Base-by-base conservation (phyloP, 371 early-diverging fungal species). In the Rhizopus stolonifer region DNA sequence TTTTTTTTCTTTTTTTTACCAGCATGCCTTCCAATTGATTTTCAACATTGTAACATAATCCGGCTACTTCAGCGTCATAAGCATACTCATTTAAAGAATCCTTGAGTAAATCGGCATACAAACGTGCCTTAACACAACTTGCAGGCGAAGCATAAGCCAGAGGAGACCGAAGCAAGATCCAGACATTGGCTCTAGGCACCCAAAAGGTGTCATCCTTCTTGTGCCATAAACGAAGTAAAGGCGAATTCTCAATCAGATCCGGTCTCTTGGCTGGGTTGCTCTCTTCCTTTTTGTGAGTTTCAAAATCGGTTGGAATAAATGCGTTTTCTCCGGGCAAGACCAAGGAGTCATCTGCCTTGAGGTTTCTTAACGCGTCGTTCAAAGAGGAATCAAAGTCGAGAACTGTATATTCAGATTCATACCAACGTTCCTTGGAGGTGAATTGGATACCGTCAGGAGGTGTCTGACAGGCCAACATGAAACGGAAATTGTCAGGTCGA, bases 141-240 rank as follows among this genome's bases (percentile, higher is more conserved):
- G 74, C 58, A n/a, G 86, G 84, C 5, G 84, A 79, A 13, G 79
- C 76, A 59, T 85, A 87, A 3, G 81, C 80, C 15, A 78, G 54
- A 25, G 88, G 88, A n/a, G 78, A 84, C 32, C 77, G 63, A 36
- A 82, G 64, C 40, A 74, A 61, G 31, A 87, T 80, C 66, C 72
- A 75, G 6, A 79, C 74, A 55, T 80, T 79, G 19, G 85, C 85
- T 54, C 89, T 85, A 33, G 93, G 93, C 2, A 89, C 86, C 83
- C 80, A 86, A 62, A 94, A 97, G 1, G 83, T 86, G 63, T 96
- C 94, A 61, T 96, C 96, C 64, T 89, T 90, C 74, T 95, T 94
- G 68, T 91, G 86, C 97, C 97, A 97, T 58, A 95, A 56, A 24
- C 94, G 84, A 18, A 74, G 60, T 11, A 83, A 50, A 21, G 83